Base-by-base conservation (phyloP, 2,329 filamentous ascomycete genomes). In the Diaporthe citrichinensis region DNA sequence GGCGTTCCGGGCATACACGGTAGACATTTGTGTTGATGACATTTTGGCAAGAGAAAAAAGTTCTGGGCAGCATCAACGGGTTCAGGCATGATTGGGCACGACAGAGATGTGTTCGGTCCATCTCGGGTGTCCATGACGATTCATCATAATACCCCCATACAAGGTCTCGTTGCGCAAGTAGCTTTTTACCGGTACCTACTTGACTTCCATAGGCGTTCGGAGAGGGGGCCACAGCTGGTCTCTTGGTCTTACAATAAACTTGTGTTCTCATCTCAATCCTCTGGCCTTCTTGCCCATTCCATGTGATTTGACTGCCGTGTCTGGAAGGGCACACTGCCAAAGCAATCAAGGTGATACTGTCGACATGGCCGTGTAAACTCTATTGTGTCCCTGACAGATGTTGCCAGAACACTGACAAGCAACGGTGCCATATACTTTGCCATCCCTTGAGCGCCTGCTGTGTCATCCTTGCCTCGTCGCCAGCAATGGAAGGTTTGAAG, bases 1-100 rank as follows among this genome's bases (percentile, higher is more conserved):
- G 74, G 74, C 58, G 67, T 74, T 75, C 41, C 67, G 57, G 55
- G 55, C 53, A 61, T 59, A 62, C 44, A 65, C 36, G 25, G 44
- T 49, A 59, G 71, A 76, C 53, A 72, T 68, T 69, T 76, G 62
- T 36, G 58, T 51, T 65, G 25, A 71, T 76, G 72, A 71, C 65
- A 76, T 76, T 74, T 41, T 58, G 75, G 58, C 67, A 72, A 76
- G 75, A 76, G 67, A 74, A 76, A 76, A 76, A 39, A 68, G 72
- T 76, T 74, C 51, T 62, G 58, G 58, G 67, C 75, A 76, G 73
- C 72, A 74, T 76, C 72, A 76, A 73, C 49, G 25, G 71, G 71
- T 73, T 76, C 75, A 67, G 72, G 75, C 75, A 74, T 74, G 72
- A 74, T 55, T 46, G 55, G 55, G 57, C 67, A 58, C 9, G 49